A percentile compares a stretch with the other conserved stretches of the same genome.
Conservation (phyloP, 163 green algal genomes). For the Coccomyxa subellipsoidea region DNA sequence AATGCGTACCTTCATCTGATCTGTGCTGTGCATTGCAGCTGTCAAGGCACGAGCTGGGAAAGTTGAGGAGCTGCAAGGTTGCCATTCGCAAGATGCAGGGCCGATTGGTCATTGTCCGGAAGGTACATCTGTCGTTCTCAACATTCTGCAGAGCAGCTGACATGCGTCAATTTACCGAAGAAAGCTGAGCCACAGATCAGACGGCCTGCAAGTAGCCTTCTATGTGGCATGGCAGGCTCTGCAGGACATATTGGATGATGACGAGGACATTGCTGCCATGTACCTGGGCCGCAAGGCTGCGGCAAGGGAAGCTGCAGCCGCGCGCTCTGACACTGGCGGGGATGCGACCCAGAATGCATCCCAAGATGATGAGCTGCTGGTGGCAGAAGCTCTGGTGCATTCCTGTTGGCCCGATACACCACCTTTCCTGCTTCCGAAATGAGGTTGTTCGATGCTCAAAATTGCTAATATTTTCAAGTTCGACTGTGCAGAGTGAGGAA, state of each 20-base stretch:
- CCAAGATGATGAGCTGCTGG: conserved; percentile 7
- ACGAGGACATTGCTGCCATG: conserved; percentile 39
- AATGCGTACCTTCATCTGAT: no score
- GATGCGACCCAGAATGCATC: neutral
- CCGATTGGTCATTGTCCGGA: conserved; percentile 26
- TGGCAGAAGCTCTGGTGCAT: neutral
- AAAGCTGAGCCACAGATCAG: neutral
- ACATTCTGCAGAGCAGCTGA: neutral
- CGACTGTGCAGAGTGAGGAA: neutral
- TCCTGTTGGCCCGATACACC: neutral
- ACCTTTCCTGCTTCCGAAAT: neutral
- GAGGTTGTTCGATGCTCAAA: neutral
- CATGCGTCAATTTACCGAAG: no score
- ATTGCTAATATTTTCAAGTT: neutral
- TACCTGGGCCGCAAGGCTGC: conserved; percentile 14
- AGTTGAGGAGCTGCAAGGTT: conserved; percentile 24
- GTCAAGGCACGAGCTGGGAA: conserved; percentile 28
- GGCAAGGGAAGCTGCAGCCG: neutral
- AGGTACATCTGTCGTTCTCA: conserved; percentile 7
- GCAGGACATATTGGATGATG: conserved; percentile 39
- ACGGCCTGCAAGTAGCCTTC: neutral
- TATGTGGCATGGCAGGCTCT: conserved; percentile 22
- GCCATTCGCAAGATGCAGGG: conserved; percentile 25
- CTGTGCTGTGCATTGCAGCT: conserved; percentile 12
- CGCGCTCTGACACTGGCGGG: neutral